Conservation (phyloP, 192 early-diverging fungal species). For the Entrophospora sp. region DNA sequence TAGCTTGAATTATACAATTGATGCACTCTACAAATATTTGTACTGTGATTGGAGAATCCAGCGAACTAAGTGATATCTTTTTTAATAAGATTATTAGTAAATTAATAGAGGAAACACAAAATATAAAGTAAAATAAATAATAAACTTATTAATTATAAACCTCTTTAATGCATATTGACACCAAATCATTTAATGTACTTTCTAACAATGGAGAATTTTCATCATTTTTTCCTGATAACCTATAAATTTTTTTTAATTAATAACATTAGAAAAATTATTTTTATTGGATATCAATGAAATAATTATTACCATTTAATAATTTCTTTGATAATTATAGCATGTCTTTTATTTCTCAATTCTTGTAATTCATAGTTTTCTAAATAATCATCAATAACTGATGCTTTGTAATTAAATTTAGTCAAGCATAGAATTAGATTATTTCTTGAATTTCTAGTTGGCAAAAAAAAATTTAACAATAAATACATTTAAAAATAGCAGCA, state of each 20-base stretch:
- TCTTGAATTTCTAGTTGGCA: too few species aligned
- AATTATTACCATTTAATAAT: too few species aligned
- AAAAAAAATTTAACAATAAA: too few species aligned
- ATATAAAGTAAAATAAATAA: not conserved
- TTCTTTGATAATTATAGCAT: too few species aligned
- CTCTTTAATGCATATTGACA: slow-evolving; percentile 4
- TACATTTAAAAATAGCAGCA: not conserved
- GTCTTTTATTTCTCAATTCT: too few species aligned
- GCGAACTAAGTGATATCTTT: not conserved
- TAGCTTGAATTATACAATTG: slow-evolving; percentile 21
- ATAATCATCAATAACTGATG: too few species aligned
- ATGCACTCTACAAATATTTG: slow-evolving; percentile 23
- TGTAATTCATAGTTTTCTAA: too few species aligned
- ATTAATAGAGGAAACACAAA: not conserved
- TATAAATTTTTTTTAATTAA: slow-evolving; percentile 5
- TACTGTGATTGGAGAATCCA: not conserved
- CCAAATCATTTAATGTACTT: slow-evolving; percentile 4
- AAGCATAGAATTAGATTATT: not conserved
- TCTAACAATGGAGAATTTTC: slow-evolving; percentile 4
- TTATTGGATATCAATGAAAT: not conserved
- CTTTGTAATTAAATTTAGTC: too few species aligned
- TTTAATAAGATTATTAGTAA: not conserved
- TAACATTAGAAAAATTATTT: not conserved
- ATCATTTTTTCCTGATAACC: slow-evolving; percentile 12
- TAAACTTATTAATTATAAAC: not conserved